Conservation (phyloP, 495 filamentous ascomycete species). For the Patellaria atrata region DNA sequence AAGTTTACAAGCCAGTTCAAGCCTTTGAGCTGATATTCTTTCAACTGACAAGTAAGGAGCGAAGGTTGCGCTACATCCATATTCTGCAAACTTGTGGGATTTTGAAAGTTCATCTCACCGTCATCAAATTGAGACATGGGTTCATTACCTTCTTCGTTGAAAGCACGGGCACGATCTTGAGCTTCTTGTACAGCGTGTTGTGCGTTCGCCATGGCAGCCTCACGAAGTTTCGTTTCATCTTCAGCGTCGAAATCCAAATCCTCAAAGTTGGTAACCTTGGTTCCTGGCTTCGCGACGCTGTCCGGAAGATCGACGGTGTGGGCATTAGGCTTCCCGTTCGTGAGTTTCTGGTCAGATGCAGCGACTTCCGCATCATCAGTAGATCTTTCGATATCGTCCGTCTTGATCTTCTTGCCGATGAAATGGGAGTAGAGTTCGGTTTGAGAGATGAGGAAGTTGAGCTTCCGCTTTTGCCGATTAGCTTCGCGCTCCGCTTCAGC, state of each 20-base stretch:
- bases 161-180: slow-evolving; percentile 80
- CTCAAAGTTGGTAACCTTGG: slow-evolving; percentile 82
- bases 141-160: slow-evolving; percentile 55
- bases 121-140: slow-evolving; percentile 48
- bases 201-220: slow-evolving; percentile 87
- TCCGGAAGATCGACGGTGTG: slow-evolving; percentile 43
- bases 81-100: slow-evolving; percentile 84
- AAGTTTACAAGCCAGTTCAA: slow-evolving; percentile 98
- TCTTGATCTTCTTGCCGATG: slow-evolving; percentile 97
- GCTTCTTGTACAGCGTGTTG: slow-evolving; percentile 93
- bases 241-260: slow-evolving; percentile 92
- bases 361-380: slow-evolving; percentile 63
- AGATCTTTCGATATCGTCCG: slow-evolving; percentile 75
- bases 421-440: slow-evolving; percentile 99
- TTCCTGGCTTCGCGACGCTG: slow-evolving; percentile 38
- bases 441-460: slow-evolving; percentile 98
- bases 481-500: slow-evolving; percentile 94
- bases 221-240: slow-evolving; percentile 66
- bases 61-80: slow-evolving; percentile 90
- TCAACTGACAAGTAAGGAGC: slow-evolving; percentile 83
- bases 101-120: slow-evolving; percentile 99
- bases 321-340: slow-evolving; percentile 32
- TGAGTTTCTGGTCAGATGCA: slow-evolving; percentile 34
- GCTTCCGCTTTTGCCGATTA: slow-evolving; percentile 91
- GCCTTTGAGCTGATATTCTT: slow-evolving; percentile 97